Conservation (phyloP, 2,329 filamentous ascomycete species). For the Emmonsiellopsis sp. region DNA sequence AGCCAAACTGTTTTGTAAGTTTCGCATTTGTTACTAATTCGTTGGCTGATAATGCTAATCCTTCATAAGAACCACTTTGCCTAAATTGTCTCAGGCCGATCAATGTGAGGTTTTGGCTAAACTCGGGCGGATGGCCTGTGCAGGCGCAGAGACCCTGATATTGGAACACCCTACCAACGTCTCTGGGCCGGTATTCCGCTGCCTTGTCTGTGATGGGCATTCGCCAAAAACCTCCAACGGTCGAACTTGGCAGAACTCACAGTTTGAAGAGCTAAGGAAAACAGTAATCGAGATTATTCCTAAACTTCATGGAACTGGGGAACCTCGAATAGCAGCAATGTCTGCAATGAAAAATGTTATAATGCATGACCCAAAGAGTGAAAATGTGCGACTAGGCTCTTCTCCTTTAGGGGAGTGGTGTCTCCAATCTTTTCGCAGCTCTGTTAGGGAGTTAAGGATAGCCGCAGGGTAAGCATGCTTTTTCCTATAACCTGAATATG, state of each 20-base stretch:
- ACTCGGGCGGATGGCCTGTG: slow-evolving; percentile 51
- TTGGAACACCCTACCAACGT: slow-evolving; percentile 19
- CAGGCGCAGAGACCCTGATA: slow-evolving; percentile 40
- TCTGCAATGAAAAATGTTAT: slow-evolving; percentile 60
- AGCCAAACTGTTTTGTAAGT: slow-evolving; percentile 43
- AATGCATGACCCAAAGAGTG: slow-evolving; percentile 52
- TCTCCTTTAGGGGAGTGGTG: slow-evolving; percentile 71
- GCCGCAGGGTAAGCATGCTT: slow-evolving; percentile 53
- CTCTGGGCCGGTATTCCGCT: slow-evolving; percentile 20
- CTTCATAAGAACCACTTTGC: slow-evolving; percentile 33
- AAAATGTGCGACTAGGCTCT: slow-evolving; percentile 56
- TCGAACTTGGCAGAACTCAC: slow-evolving; percentile 11
- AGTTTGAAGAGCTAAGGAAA: slow-evolving; percentile 29
- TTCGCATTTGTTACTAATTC: not conserved
- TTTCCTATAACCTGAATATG: slow-evolving; percentile 11
- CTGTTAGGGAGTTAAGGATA: slow-evolving; percentile 73
- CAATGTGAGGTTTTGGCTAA: slow-evolving; percentile 47
- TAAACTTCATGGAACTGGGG: slow-evolving; percentile 41
- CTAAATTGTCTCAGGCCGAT: slow-evolving; percentile 38
- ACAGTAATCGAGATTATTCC: slow-evolving; percentile 37
- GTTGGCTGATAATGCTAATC: slow-evolving; percentile 4
- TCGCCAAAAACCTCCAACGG: slow-evolving; percentile 10
- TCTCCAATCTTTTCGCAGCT: slow-evolving; percentile 71
- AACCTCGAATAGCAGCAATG: slow-evolving; percentile 62
- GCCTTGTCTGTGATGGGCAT: slow-evolving; percentile 30